phyloP scores from a whole-genome alignment of 768 basidiomycete species.

The Xerocomellus amylosporus region DNA sequence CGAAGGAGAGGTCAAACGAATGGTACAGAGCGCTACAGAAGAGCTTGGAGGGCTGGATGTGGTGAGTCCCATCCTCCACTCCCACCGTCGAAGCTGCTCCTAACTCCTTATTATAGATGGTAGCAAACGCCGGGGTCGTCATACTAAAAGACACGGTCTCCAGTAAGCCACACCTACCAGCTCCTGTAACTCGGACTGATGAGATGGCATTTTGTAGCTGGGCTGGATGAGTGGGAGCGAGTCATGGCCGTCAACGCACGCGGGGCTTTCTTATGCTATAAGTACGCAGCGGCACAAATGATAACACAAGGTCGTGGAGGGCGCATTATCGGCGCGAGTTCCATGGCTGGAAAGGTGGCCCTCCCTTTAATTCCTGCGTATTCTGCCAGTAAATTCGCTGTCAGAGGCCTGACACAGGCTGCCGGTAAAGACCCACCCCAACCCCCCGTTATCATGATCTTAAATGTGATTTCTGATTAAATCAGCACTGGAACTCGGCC shows the following conservation, averaged over 20 bases:
- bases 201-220: neutral
- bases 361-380: slow-evolving; percentile 15
- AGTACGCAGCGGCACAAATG: slow-evolving; percentile 62
- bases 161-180: neutral
- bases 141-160: neutral
- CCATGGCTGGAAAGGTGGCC: neutral
- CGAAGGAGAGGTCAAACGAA: slow-evolving; percentile 40
- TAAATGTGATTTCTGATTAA: neutral
- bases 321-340: slow-evolving; percentile 45
- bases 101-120: slow-evolving; percentile 1
- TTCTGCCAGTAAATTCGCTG: slow-evolving; percentile 39
- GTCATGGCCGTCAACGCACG: slow-evolving; percentile 49
- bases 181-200: neutral
- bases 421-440: slow-evolving; percentile 30
- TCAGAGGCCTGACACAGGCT: slow-evolving; percentile 39
- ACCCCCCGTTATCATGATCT: neutral
- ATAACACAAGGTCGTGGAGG: slow-evolving; percentile 48
- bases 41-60: slow-evolving; percentile 46
- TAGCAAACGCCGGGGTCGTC: slow-evolving; percentile 7
- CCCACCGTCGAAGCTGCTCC: neutral
- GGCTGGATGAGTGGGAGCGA: slow-evolving; percentile 32
- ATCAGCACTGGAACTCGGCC: slow-evolving; percentile 30
- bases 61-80: slow-evolving; percentile 26
- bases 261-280: slow-evolving; percentile 59
- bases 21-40: slow-evolving; percentile 33